Evolutionary conservation across 2,329 filamentous ascomycete species (phyloP), one percentile per base, ranked within the genome.

Genomic region (Xylaria multiplex): DNA sequence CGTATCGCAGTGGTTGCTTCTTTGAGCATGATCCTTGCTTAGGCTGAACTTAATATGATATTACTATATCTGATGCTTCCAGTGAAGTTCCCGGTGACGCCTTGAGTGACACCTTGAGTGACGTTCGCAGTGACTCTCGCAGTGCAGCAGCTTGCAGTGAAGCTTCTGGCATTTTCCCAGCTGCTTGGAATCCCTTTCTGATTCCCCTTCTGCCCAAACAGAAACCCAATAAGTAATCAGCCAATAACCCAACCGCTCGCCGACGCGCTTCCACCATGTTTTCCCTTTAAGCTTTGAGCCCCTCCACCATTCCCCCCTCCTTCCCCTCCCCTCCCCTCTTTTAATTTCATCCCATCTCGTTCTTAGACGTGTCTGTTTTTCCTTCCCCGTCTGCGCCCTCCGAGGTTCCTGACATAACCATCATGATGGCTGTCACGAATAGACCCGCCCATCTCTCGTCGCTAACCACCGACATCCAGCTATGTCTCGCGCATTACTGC

Each of bases 401-500:
- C 49, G 27, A 27, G 56, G 49, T 61, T 67, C 53, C 30, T 59
- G 57, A 48, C 56, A 62, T 61, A 52, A 48, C 54, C 30, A 32
- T 43, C 50, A 69, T 45, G 54, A 76, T 75, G 74, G 70, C 72
- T 56, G 61, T 72, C 52, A 64, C 69, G 53, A 69, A 62, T 35
- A 68, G 69, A 53, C 68, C 72, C 46, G 55, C 69, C 35, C 59
- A 72, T 49, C 72, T 73, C 43, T 70, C 75, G 40, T 66, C 81
- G 75, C 80, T 83, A 74, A 83, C 77, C 24, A 74, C 77, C 16
- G 72, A 76, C 56, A 70, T 87, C 65, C 85, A 91, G 88, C 80
- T 91, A 75, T 90, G 88, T 77, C 83, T 91, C 72, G 89, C 89
- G 73, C 88, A 91, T 77, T 91, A 90, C 76, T 91, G 89, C 82